Conservation (phyloP, 495 filamentous ascomycete species). For the Neurospora sp. region DNA sequence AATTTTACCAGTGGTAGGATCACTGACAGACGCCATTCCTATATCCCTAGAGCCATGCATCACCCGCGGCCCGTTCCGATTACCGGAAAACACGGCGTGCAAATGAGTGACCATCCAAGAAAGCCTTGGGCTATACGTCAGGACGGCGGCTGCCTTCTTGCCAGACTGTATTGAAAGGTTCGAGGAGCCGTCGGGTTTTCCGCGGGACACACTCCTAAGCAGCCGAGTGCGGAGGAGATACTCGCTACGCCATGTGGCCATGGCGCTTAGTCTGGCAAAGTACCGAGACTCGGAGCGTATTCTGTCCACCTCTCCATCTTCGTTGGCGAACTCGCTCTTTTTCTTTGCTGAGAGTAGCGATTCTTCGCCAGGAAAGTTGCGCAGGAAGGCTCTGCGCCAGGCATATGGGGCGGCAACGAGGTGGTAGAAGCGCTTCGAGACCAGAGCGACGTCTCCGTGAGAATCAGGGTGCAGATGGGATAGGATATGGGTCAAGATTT, state of each 20-base stretch:
- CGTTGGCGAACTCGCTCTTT: conserved; percentile 26
- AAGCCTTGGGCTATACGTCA: conserved; percentile 76
- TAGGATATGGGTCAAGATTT: conserved; percentile 84
- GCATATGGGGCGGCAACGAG: conserved; percentile 82
- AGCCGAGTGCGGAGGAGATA: conserved; percentile 82
- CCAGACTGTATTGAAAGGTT: conserved; percentile 40
- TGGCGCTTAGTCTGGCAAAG: conserved; percentile 68
- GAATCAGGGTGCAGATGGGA: conserved; percentile 78
- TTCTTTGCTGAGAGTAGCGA: conserved; percentile 24
- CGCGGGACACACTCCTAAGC: conserved; percentile 65
- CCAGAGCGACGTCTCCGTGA: conserved; percentile 63
- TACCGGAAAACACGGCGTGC: conserved; percentile 57
- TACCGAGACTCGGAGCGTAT: conserved; percentile 52
- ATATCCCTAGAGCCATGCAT: conserved; percentile 73
- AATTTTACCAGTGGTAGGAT: conserved; percentile 66
- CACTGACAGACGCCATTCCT: conserved; percentile 62
- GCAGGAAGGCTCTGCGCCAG: conserved; percentile 81
- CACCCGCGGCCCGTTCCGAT: conserved; percentile 63
- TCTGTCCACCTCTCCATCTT: conserved; percentile 41
- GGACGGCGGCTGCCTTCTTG: conserved; percentile 42
- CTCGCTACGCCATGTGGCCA: conserved; percentile 86
- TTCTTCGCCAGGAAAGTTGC: conserved; percentile 73
- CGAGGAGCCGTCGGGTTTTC: conserved; percentile 44
- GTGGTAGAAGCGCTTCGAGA: conserved; percentile 73
- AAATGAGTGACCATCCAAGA: conserved; percentile 64